Evolutionary conservation across 2,329 filamentous ascomycete species (phyloP).

Genomic region (Pseudopyrenochaeta lycopersici): DNA sequence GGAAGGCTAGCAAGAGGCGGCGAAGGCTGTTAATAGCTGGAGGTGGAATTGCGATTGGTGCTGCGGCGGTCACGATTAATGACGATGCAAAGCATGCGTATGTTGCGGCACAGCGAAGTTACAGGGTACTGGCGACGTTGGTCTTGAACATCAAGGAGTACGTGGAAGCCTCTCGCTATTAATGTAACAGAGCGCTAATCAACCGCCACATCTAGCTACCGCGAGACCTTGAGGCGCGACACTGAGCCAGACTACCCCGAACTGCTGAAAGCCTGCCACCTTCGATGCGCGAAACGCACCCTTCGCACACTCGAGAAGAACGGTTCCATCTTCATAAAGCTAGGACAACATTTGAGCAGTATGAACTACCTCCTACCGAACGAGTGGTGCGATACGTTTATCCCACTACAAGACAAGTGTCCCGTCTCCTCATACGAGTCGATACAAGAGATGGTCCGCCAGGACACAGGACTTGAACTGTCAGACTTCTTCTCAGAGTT

Average conservation of each 20-base stretch:
- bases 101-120: constrained; percentile 77
- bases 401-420: constrained; percentile 94
- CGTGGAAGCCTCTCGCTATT: constrained; percentile 34
- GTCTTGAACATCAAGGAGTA: constrained; percentile 90
- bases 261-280: constrained; percentile 84
- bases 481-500: constrained; percentile 89
- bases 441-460: constrained; percentile 84
- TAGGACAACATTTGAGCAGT: constrained; percentile 94
- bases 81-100: constrained; percentile 80
- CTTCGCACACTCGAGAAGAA: constrained; percentile 90
- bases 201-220: constrained; percentile 71
- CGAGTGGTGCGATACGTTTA: constrained; percentile 96
- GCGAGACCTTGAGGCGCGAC: constrained; percentile 77
- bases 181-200: constrained; percentile 19
- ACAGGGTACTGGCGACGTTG: constrained; percentile 78
- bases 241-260: constrained; percentile 71
- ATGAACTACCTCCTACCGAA: constrained; percentile 92
- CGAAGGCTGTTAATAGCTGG: constrained; percentile 37
- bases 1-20: constrained; percentile 35
- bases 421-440: constrained; percentile 90
- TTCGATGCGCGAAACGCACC: constrained; percentile 89
- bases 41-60: constrained; percentile 45
- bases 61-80: constrained; percentile 59
- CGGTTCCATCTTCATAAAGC: constrained; percentile 97
- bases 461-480: constrained; percentile 81